Evolutionary conservation across 1,284 basidiomycete species (phyloP).

Genomic region (Ceratobasidium sp.): DNA sequence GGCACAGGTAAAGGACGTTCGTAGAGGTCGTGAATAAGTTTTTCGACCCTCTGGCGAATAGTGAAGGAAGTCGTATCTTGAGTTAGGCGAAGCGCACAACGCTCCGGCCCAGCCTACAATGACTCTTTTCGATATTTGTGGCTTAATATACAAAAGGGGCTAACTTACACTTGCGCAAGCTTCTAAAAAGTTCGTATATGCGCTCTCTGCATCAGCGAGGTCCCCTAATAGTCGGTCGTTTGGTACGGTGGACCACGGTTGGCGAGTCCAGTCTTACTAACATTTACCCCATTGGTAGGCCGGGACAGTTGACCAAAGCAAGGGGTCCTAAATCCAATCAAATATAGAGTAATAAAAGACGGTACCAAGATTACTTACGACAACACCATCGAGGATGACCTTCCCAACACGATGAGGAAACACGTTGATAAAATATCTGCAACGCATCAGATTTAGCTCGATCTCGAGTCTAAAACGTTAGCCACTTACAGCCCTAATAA

Average conservation of each 20-base stretch:
- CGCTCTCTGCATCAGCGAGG: constrained; percentile 52
- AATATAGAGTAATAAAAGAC: background rate
- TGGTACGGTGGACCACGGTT: background rate
- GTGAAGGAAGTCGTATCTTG: constrained; percentile 46
- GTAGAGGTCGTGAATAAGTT: constrained; percentile 49
- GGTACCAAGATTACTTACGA: constrained; percentile 48
- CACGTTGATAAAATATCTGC: constrained; percentile 46
- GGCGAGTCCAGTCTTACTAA: background rate
- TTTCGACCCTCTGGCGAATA: constrained; percentile 49
- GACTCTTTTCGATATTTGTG: background rate
- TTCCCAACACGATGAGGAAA: constrained; percentile 53
- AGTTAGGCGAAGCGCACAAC: constrained; percentile 51
- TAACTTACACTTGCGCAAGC: constrained; percentile 50
- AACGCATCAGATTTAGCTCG: no score
- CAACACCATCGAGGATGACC: constrained; percentile 53
- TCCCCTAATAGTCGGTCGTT: constrained; percentile 41
- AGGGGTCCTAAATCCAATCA: constrained; percentile 50
- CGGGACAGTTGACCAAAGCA: constrained; percentile 51
- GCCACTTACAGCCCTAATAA: background rate
- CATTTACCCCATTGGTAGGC: constrained; percentile 51
- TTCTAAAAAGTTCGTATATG: constrained; percentile 51
- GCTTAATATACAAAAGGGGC: background rate
- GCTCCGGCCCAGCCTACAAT: constrained; percentile 52
- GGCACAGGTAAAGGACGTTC: constrained; percentile 51
- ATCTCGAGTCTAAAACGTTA: no score